Evolutionary conservation across 805 yeast species (phyloP), one percentile per base, ranked within the genome.

Genomic region (Saturnispora diversa): DNA sequence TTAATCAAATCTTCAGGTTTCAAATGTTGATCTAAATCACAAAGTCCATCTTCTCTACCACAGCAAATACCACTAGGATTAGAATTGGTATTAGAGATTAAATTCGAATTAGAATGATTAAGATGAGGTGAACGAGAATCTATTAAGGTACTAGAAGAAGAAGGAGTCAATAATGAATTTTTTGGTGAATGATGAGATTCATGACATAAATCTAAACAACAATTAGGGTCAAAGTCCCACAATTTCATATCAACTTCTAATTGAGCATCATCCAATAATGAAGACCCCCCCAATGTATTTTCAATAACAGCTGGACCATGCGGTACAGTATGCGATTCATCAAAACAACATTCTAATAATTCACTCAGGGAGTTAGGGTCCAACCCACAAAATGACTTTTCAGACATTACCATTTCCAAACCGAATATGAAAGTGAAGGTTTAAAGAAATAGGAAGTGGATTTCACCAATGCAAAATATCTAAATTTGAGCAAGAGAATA

Each of bases 261-360:
- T 9, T 34, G 13, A 7, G 28, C 20, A 22, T 33, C 25, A 4
- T n/a, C n/a, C n/a, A n/a, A n/a, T n/a, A 20, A 8, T 24, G 36
- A 31, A 13, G 23, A 11, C 16, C 20, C 20, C 17, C 17, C 16
- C 11, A 13, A 8, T 10, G 32, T 20, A 12, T 30, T 22, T 8
- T 31, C 27, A 13, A 17, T 13, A 9, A 39, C 42, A 12, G 20
- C 21, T 2, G 42, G 36, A 7, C 42, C 42, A 20, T 31, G 13
- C 6, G 35, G 34, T 4, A 30, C 36, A 11, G 44, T 5, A 40
- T 47, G 50, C 1, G 43, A 31, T 3, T 45, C 44, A 35, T 47
- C 50, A 35, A 44, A 44, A 26, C 50, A 47, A 26, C 50, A 47
- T 31, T 47, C 41, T 8, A 44, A 24, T 7, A 47, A 33, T 17